A percentile compares a stretch with the other conserved stretches of the same genome.
These are phyloP conservation scores for Trichoderma virens DNA, from an alignment of 495 filamentous ascomycete genomes.

Conservation along the genomic window DNA sequence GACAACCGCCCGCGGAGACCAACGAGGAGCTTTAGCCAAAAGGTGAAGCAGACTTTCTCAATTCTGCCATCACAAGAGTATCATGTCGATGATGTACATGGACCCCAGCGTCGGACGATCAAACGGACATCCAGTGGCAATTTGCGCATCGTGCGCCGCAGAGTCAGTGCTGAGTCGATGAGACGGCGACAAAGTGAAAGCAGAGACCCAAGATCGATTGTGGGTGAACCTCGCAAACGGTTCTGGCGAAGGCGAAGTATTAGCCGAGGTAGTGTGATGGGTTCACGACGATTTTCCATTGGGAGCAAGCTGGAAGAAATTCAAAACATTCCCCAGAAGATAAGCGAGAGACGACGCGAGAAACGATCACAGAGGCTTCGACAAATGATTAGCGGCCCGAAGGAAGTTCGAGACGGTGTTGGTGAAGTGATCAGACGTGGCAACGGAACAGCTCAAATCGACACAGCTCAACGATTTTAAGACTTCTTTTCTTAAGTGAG, in stretches of 20 bases:
- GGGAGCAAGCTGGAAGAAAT: conserved; percentile 34
- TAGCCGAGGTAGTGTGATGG: background rate
- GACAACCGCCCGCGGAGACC: conserved; percentile 36
- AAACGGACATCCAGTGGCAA: conserved; percentile 42
- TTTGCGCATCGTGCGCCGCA: conserved; percentile 41
- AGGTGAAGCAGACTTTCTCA: conserved; percentile 44
- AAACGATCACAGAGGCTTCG: conserved; percentile 57
- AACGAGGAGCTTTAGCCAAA: conserved; percentile 43
- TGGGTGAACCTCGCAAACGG: conserved; percentile 19
- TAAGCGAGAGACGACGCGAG: conserved; percentile 56
- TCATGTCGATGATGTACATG: conserved; percentile 27
- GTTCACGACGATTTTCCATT: conserved; percentile 21
- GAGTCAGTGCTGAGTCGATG: conserved; percentile 32
- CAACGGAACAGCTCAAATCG: background rate
- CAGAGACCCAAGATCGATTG: conserved; percentile 26
- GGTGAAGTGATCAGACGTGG: conserved; percentile 37
- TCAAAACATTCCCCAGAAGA: conserved; percentile 43
- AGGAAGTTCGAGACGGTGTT: conserved; percentile 42
- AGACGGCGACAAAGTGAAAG: conserved; percentile 17
- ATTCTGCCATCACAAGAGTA: conserved; percentile 37
- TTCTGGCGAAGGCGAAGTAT: conserved; percentile 16
- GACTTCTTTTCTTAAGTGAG: background rate
- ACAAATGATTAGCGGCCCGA: conserved; percentile 53
- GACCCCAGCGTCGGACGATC: conserved; percentile 40
- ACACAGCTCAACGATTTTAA: background rate